Evolutionary conservation across 2,329 filamentous ascomycete genomes (phyloP).

Genomic region (Apiospora saccharicola): DNA sequence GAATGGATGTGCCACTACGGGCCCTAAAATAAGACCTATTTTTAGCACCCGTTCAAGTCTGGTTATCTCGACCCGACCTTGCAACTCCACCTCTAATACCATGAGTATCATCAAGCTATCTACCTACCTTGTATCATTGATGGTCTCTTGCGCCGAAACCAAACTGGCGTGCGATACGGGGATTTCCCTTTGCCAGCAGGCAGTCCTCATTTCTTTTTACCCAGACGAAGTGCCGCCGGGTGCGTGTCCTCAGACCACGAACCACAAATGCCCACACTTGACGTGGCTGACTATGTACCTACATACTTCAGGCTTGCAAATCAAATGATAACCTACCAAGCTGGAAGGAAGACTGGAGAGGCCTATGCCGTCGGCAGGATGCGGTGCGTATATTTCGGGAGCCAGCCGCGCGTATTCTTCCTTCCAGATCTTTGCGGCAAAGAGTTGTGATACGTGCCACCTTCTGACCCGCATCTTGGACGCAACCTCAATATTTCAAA

Average conservation of each 20-base stretch:
- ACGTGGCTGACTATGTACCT: not conserved
- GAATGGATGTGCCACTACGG: conserved; percentile 5
- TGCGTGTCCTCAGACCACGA: conserved; percentile 6
- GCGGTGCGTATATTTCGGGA: conserved; percentile 13
- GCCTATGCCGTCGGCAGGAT: not conserved
- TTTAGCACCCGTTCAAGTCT: conserved; percentile 9
- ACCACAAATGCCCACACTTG: not conserved
- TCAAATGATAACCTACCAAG: no score
- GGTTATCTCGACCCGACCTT: not conserved
- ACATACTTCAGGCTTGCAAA: not conserved
- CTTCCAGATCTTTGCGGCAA: not conserved
- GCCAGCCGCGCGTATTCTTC: conserved; percentile 9
- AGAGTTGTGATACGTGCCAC: not conserved
- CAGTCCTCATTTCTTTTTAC: not conserved
- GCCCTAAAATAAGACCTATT: conserved; percentile 15
- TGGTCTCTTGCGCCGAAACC: not conserved
- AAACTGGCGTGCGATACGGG: not conserved
- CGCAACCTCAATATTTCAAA: not conserved
- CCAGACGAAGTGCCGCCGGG: not conserved
- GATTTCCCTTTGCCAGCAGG: no score
- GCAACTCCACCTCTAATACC: conserved; percentile 1
- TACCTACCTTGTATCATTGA: not conserved
- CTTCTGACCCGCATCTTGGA: conserved; percentile 4
- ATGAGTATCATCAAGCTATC: not conserved
- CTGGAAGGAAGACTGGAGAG: not conserved